A percentile compares a stretch with the other conserved stretches of the same genome.
These are phyloP conservation scores for Glomus cerebriforme DNA, from an alignment of 192 early-diverging fungal species.

Conservation along the genomic window DNA sequence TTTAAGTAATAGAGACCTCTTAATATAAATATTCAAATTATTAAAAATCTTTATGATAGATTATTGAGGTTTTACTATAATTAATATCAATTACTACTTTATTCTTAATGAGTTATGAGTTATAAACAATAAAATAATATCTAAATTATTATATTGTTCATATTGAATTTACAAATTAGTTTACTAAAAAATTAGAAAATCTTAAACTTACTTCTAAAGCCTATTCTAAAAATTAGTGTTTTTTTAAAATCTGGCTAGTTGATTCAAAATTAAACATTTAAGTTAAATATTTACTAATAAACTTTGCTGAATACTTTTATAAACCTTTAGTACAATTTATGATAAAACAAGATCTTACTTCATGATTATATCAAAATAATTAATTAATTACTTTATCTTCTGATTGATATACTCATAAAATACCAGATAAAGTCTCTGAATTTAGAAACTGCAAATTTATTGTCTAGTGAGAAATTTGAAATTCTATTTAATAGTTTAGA, in stretches of 20 bases:
- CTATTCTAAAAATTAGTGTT: background rate
- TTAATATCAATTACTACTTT: too few relatives aligned
- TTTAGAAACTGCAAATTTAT: background rate
- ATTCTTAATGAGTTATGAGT: background rate
- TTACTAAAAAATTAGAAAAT: background rate
- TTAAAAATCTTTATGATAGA: too few relatives aligned
- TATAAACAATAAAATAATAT: background rate
- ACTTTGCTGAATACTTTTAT: background rate
- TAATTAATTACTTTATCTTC: background rate
- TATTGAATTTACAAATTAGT: background rate
- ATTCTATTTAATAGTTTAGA: conserved; percentile 5
- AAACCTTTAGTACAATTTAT: conserved; percentile 1
- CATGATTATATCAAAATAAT: background rate
- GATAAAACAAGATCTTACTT: background rate
- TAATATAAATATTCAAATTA: background rate
- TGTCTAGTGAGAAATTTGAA: background rate
- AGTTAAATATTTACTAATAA: background rate
- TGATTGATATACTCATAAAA: background rate
- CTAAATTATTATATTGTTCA: background rate
- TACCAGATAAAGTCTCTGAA: background rate
- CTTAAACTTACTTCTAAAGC: background rate
- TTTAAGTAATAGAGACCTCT: background rate
- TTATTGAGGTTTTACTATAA: too few relatives aligned
- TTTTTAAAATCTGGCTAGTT: background rate
- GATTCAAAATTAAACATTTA: background rate